A percentile compares a stretch with the other conserved stretches of the same genome.
phyloP scores from a whole-genome alignment of 768 basidiomycete genomes.

The Agaricus blazei region DNA sequence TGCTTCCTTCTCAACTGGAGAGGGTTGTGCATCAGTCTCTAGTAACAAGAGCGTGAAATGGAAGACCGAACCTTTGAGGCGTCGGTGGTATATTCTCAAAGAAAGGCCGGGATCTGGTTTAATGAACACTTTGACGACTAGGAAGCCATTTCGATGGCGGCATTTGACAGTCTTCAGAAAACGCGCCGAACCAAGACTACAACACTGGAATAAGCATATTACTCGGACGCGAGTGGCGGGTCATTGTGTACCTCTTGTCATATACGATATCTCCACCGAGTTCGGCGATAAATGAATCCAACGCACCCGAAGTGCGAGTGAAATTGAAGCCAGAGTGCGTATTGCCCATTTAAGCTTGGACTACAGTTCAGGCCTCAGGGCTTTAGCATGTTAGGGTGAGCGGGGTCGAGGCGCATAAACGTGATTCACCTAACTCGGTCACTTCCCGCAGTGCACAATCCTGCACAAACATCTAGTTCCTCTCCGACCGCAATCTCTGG shows the following conservation, averaged over 20 bases:
- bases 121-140: constrained; percentile 93
- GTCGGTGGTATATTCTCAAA: constrained; percentile 64
- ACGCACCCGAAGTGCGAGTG: constrained; percentile 69
- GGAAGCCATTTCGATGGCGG: constrained; percentile 73
- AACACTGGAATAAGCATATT: not conserved
- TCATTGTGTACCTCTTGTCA: constrained; percentile 71
- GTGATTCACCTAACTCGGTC: too few relatives aligned
- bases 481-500: too few relatives aligned
- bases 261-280: constrained; percentile 84
- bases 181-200: constrained; percentile 67
- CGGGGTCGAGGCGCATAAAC: not conserved
- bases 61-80: constrained; percentile 64
- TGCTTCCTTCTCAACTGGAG: constrained; percentile 77
- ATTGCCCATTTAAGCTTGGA: constrained; percentile 59
- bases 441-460: not conserved
- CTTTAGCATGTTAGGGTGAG: constrained; percentile 4
- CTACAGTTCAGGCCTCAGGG: not conserved
- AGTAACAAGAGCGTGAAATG: not conserved
- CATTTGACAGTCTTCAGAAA: constrained; percentile 81
- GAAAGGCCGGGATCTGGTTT: constrained; percentile 88
- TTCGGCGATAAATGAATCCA: constrained; percentile 90
- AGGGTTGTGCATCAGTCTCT: not conserved
- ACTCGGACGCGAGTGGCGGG: not conserved
- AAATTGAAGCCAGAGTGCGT: constrained; percentile 65
- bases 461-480: not conserved